These are phyloP conservation scores for Pleurotus ostreatus DNA, from an alignment of 768 basidiomycete species.

Conservation along the genomic window DNA sequence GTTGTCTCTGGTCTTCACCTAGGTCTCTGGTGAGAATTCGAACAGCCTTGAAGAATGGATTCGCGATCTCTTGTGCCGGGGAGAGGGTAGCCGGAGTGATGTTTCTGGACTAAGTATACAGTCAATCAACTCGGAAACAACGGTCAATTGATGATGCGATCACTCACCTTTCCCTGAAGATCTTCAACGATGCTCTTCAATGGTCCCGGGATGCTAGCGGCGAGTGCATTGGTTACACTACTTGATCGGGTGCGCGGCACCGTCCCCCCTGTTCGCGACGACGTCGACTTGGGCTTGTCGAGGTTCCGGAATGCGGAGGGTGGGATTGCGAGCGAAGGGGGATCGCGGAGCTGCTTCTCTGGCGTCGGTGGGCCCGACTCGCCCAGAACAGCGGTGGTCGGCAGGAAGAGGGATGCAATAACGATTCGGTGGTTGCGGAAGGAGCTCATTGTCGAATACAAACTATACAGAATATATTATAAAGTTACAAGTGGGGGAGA, in stretches of 20 bases:
- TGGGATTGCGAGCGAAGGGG: slow-evolving; percentile 18
- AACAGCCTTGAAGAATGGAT: slow-evolving; percentile 50
- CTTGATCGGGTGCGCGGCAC: slow-evolving; percentile 8
- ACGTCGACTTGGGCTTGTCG: slow-evolving; percentile 1
- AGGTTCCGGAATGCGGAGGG: slow-evolving; percentile 7
- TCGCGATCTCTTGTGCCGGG: slow-evolving; percentile 40
- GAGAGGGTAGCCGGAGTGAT: slow-evolving; percentile 32
- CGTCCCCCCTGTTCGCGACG: neutral
- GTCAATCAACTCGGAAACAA: too few relatives aligned
- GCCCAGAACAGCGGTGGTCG: slow-evolving; percentile 63
- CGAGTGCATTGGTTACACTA: neutral
- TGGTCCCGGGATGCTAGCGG: slow-evolving; percentile 29
- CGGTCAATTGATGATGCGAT: neutral
- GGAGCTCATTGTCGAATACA: slow-evolving; percentile 50
- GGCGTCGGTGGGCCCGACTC: slow-evolving; percentile 54
- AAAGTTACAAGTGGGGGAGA: slow-evolving; percentile 1
- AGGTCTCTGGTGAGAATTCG: too few relatives aligned
- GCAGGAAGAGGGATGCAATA: slow-evolving; percentile 84
- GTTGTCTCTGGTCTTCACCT: too few relatives aligned
- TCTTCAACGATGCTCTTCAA: slow-evolving; percentile 78
- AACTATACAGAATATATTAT: slow-evolving; percentile 6
- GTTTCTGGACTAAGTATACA: slow-evolving; percentile 27
- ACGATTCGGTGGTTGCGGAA: slow-evolving; percentile 71
- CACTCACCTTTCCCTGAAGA: slow-evolving; percentile 57
- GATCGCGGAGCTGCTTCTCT: slow-evolving; percentile 18